These are phyloP conservation scores for Flaveria bidentis DNA, from an alignment of 129 eudicot species.

Conservation along the genomic window DNA sequence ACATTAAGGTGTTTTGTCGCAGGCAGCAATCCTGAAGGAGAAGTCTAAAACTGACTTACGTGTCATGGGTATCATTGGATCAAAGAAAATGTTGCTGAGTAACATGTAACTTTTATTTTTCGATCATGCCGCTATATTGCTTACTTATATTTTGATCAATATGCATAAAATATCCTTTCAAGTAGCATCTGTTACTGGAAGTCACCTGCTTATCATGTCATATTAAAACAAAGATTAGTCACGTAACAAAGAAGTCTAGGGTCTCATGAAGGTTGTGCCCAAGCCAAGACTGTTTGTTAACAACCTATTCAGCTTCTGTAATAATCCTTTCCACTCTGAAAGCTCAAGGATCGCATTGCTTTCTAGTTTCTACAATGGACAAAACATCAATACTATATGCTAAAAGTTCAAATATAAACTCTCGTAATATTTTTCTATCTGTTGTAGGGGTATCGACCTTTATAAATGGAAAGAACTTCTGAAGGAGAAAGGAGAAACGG, in stretches of 20 bases:
- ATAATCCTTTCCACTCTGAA: neutral
- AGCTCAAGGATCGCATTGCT: neutral
- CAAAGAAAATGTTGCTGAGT: constrained; percentile 78
- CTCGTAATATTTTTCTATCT: constrained; percentile 21
- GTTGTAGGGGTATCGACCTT: constrained; percentile 79
- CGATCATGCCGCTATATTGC: neutral
- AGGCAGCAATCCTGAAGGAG: constrained; percentile 91
- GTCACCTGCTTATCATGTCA: constrained; percentile 1
- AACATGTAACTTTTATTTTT: constrained; percentile 59
- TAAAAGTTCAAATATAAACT: constrained; percentile 3
- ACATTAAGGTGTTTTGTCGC: constrained; percentile 31
- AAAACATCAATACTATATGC: neutral
- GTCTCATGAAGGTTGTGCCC: neutral
- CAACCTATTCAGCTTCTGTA: neutral
- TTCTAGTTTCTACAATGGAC: neutral
- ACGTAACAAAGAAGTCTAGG: neutral
- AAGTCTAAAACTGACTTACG: constrained; percentile 87
- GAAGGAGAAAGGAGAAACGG: constrained; percentile 71
- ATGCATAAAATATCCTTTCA: neutral
- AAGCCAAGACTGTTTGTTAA: neutral
- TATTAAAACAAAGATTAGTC: neutral
- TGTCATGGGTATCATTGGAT: constrained; percentile 90
- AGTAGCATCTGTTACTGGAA: constrained; percentile 13
- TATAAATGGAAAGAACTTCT: constrained; percentile 76
- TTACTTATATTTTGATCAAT: neutral